Evolutionary conservation across 768 basidiomycete genomes (phyloP).

Genomic region (Leccinum incarnatum): DNA sequence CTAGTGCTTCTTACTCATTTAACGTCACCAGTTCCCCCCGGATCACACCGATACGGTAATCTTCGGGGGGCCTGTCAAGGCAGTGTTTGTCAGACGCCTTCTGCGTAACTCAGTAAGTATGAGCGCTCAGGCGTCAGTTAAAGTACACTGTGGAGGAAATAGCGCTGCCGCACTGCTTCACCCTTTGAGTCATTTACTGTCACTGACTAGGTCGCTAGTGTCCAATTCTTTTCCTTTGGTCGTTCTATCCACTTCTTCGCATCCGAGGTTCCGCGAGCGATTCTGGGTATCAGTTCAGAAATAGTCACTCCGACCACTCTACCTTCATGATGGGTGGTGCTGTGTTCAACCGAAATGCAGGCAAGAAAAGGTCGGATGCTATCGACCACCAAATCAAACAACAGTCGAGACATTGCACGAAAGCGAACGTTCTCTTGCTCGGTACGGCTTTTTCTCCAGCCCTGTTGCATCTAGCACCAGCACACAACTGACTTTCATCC

Average conservation of each 20-base stretch:
- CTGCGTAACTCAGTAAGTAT: not conserved
- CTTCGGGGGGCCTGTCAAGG: not conserved
- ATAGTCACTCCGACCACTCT: not conserved
- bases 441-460: not conserved
- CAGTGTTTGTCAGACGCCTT: not conserved
- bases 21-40: not conserved
- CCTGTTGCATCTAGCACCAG: not conserved
- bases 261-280: not conserved
- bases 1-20: not conserved
- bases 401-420: not conserved
- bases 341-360: not conserved
- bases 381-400: conserved; percentile 6
- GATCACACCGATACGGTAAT: not conserved
- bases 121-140: not conserved
- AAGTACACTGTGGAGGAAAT: not conserved
- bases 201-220: not conserved
- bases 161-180: not conserved
- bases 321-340: not conserved
- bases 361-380: not conserved
- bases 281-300: not conserved
- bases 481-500: not conserved
- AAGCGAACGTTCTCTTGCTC: conserved; percentile 1
- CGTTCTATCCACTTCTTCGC: not conserved
- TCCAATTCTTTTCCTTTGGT: not conserved
- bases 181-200: not conserved